Conservation (phyloP, 768 basidiomycete genomes). For the Suillus lakei region DNA sequence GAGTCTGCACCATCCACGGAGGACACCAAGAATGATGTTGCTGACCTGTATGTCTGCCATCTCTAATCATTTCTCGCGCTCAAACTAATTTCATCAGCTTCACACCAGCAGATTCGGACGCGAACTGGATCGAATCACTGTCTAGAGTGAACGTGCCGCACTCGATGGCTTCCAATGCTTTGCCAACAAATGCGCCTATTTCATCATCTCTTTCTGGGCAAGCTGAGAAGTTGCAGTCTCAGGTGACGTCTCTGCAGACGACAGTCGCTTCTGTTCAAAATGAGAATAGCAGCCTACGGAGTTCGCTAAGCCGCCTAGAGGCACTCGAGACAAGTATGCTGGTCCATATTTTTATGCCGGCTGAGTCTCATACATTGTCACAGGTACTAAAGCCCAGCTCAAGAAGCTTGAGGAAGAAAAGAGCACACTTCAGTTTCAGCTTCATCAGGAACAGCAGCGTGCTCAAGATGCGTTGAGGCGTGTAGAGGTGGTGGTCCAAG, state of each 20-base stretch:
- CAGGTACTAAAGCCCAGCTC: neutral
- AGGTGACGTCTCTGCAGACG: neutral
- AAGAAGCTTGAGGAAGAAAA: slow-evolving; percentile 18
- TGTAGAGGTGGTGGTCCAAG: slow-evolving; percentile 23
- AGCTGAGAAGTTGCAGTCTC: neutral
- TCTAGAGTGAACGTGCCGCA: slow-evolving; percentile 45
- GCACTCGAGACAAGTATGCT: slow-evolving; percentile 26
- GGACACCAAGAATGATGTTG: slow-evolving; percentile 55
- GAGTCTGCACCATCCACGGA: slow-evolving; percentile 40
- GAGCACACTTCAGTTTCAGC: slow-evolving; percentile 29
- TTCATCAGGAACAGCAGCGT: slow-evolving; percentile 21
- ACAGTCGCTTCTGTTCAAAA: neutral
- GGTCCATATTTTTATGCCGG: too few species aligned
- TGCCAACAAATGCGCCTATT: slow-evolving; percentile 34
- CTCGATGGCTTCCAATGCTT: slow-evolving; percentile 33
- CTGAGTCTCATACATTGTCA: neutral
- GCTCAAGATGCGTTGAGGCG: slow-evolving; percentile 4
- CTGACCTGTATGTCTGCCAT: slow-evolving; percentile 64
- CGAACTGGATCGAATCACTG: slow-evolving; percentile 67
- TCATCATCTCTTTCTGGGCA: slow-evolving; percentile 18
- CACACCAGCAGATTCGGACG: slow-evolving; percentile 44
- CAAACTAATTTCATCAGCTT: slow-evolving; percentile 40
- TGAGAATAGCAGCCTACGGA: neutral
- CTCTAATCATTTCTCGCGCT: slow-evolving; percentile 4
- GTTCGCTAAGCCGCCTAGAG: neutral